These are phyloP conservation scores for Malus sylvestris DNA, from an alignment of 306 rosid genomes.

Conservation along the genomic window DNA sequence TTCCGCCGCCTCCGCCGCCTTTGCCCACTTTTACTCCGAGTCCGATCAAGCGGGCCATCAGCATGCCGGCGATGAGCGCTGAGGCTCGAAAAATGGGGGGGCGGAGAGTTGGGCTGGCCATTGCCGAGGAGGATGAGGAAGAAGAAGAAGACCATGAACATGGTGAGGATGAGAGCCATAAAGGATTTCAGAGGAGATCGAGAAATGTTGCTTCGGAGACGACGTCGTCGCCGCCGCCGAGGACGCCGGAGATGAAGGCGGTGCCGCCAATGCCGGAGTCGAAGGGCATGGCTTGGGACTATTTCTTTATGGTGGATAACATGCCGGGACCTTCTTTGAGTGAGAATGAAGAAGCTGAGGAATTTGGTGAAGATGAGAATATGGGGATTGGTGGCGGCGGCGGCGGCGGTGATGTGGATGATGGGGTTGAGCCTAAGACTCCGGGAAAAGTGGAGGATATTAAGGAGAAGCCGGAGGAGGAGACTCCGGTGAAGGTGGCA, in stretches of 20 bases:
- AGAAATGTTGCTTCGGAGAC: constrained; percentile 10
- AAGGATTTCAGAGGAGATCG: constrained; percentile 16
- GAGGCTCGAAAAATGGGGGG: constrained; percentile 19
- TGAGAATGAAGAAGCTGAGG: constrained; percentile 27
- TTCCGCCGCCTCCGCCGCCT: constrained; percentile 69
- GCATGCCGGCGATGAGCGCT: constrained; percentile 47
- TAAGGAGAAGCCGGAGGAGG: constrained; percentile 26
- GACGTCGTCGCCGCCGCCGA: constrained; percentile 21
- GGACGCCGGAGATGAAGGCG: constrained; percentile 38
- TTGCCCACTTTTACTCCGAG: constrained; percentile 59
- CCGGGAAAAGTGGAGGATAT: constrained; percentile 51
- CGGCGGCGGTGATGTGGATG: constrained; percentile 1
- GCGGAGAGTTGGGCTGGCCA: constrained; percentile 19
- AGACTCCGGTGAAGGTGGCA: constrained; percentile 24
- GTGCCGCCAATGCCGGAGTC: constrained; percentile 58
- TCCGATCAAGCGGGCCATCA: constrained; percentile 45
- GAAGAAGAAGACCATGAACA: constrained; percentile 4
- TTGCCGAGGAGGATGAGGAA: constrained; percentile 45
- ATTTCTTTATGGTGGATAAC: constrained; percentile 54
- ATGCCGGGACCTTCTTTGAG: constrained; percentile 49
- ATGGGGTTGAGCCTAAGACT: constrained; percentile 60
- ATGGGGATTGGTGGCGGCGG: constrained; percentile 1
- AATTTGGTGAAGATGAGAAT: constrained; percentile 13
- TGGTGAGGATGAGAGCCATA: constrained; percentile 8
- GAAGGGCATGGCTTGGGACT: constrained; percentile 73